phyloP scores from a whole-genome alignment of 164 flowering plant species.

The Berberis vulgaris region DNA sequence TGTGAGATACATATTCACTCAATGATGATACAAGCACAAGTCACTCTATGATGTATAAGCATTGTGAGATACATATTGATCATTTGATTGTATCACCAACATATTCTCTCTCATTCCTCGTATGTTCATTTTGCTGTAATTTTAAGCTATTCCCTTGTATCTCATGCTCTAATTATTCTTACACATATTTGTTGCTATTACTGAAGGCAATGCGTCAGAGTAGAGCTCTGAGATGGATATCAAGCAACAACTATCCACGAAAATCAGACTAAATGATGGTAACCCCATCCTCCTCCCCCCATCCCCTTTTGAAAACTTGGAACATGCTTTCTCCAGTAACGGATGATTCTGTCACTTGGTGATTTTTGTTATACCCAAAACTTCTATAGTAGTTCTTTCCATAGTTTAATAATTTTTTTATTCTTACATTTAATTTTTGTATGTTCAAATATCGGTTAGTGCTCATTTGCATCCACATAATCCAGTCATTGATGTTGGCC shows the following conservation, averaged over 20 bases:
- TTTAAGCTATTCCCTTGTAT: neutral
- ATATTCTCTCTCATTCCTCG: neutral
- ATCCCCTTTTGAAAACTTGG: neutral
- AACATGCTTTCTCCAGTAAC: neutral
- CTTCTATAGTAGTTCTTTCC: no score
- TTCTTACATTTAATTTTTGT: neutral
- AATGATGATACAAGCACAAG: no score
- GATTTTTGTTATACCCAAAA: no score
- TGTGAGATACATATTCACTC: no score
- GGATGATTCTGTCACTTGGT: neutral
- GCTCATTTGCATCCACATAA: constrained; percentile 60
- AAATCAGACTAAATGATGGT: constrained; percentile 80
- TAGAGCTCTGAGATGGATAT: constrained; percentile 63
- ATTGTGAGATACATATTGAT: no score
- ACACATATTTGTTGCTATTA: constrained; percentile 7
- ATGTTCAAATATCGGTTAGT: constrained; percentile 62
- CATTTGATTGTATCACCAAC: no score
- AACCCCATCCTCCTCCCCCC: constrained; percentile 6
- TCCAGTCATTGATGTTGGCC: constrained; percentile 50
- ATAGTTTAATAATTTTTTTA: neutral
- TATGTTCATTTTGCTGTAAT: neutral
- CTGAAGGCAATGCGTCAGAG: constrained; percentile 55
- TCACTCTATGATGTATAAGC: no score
- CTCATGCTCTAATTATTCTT: neutral
- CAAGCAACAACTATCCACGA: constrained; percentile 27